phyloP scores from a whole-genome alignment of 352 stramenopile genomes.

The Pythium biforme region DNA sequence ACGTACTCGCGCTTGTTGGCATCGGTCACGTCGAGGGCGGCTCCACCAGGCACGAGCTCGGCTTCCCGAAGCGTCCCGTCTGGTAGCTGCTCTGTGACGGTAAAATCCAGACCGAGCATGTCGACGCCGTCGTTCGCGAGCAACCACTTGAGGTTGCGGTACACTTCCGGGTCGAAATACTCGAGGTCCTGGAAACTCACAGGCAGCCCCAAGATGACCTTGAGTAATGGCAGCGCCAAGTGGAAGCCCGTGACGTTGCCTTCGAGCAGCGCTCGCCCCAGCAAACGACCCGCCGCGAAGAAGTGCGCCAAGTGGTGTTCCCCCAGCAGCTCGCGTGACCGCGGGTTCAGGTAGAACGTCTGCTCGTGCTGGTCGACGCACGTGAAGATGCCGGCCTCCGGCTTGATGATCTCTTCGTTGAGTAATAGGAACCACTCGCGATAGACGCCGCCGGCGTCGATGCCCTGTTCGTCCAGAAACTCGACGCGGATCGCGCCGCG shows the following conservation, averaged over 20 bases:
- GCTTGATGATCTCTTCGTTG: conserved; percentile 40
- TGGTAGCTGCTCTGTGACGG: conserved; percentile 33
- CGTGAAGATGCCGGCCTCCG: conserved; percentile 36
- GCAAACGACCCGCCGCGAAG: conserved; percentile 48
- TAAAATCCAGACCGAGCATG: conserved; percentile 62
- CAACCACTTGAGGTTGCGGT: conserved; percentile 65
- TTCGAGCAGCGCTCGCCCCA: conserved; percentile 79
- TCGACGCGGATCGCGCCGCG: conserved; percentile 42
- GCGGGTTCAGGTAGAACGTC: conserved; percentile 51
- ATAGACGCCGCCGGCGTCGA: conserved; percentile 75
- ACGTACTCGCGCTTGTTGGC: conserved; percentile 93
- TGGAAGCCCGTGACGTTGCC: conserved; percentile 94
- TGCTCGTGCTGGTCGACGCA: conserved; percentile 45
- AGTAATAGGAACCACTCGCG: conserved; percentile 79
- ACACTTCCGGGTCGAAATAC: conserved; percentile 61
- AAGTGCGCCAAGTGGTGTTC: conserved; percentile 70
- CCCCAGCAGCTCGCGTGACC: conserved; percentile 36
- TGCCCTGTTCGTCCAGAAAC: conserved; percentile 63
- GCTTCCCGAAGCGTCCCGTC: conserved; percentile 32
- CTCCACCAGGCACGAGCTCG: conserved; percentile 53
- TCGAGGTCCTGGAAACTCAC: conserved; percentile 94
- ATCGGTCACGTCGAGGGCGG: conserved; percentile 86
- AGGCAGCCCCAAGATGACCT: conserved; percentile 95
- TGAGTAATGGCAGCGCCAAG: conserved; percentile 94
- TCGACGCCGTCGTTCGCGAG: conserved; percentile 55